Evolutionary conservation across 441 rosid genomes (phyloP), one percentile per base, ranked within the genome.

Genomic region (Sinapis alba): DNA sequence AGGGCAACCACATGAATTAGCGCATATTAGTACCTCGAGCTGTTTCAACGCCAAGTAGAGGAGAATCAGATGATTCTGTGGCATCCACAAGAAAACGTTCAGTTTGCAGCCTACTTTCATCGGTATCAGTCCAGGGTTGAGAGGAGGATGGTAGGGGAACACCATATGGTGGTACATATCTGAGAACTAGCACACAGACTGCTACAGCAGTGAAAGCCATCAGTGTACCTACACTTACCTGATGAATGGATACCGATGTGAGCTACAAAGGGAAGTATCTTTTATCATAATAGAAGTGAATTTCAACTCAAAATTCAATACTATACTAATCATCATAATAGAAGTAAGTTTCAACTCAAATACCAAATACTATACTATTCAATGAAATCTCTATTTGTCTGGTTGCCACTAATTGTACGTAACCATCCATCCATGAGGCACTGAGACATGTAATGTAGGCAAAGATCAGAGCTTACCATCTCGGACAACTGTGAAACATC

Each of bases 171-270:
- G 98, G 98, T 78, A 89, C 85, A 68, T 90, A 90, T 86, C 98
- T 85, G 15, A 92, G 88, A 75, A 92, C 84, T 74, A 92, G 74
- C 65, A 92, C 91, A 45, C 96, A 92, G 67, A 78, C 82, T 58
- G 98, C 96, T 61, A 88, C 98, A 68, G 90, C 81, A 64, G 91
- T 90, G 85, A 87, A 92, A 30, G 98, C 96, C 80, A 92, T 89
- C 77, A 92, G 86, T 47, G 98, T 90, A 36, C 98, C 98, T 65
- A 90, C 92, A 68, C 98, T 92, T 76, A 92, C 98, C 97, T 92
- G 93, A 64, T 76, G 20, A 30, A 75, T 5, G 34, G 69, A 75
- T 28, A 47, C 13, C 54, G 26, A 58, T 21, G 32, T 72, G 57
- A 61, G 77, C 23, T 60, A 78, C 43, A 27, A 16, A 41, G 69